Conservation (phyloP, 139 green algal genomes). For the Tetraselmis striata region DNA sequence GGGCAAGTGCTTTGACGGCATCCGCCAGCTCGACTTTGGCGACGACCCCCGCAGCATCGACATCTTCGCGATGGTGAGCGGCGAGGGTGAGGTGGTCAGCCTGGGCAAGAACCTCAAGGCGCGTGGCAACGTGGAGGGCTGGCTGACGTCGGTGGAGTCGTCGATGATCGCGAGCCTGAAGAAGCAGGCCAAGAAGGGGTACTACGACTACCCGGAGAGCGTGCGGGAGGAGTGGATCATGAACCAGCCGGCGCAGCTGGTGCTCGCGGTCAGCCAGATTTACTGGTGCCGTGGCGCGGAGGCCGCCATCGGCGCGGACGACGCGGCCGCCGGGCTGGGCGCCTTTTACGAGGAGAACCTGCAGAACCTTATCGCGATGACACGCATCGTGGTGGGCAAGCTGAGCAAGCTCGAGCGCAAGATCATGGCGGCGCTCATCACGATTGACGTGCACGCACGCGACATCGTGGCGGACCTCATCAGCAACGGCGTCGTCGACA, state of each 20-base stretch:
- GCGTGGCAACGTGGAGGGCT: conserved; percentile 74
- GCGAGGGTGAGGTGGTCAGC: conserved; percentile 66
- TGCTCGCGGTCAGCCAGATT: conserved; percentile 70
- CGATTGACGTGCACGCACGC: conserved; percentile 77
- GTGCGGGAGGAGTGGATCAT: conserved; percentile 65
- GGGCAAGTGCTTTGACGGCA: conserved; percentile 86
- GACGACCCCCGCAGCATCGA: conserved; percentile 68
- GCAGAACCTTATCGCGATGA: conserved; percentile 56
- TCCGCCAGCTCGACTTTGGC: conserved; percentile 72
- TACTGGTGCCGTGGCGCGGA: conserved; percentile 71
- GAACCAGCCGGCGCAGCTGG: conserved; percentile 72
- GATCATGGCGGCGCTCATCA: conserved; percentile 73
- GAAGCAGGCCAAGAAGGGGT: conserved; percentile 47
- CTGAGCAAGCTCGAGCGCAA: conserved; percentile 47
- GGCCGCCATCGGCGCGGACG: conserved; percentile 25
- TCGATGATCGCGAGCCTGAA: conserved; percentile 58
- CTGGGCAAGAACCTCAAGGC: conserved; percentile 74
- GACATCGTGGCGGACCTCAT: conserved; percentile 67
- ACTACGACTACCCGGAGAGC: conserved; percentile 48
- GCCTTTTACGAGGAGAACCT: conserved; percentile 51
- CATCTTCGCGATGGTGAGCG: conserved; percentile 71
- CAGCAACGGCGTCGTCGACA: conserved; percentile 29
- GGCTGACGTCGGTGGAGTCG: conserved; percentile 67
- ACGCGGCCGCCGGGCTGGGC: conserved; percentile 24
- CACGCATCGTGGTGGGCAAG: conserved; percentile 51